These are phyloP conservation scores for Penicillium concentricum DNA, from an alignment of 2,329 filamentous ascomycete species.

Conservation along the genomic window DNA sequence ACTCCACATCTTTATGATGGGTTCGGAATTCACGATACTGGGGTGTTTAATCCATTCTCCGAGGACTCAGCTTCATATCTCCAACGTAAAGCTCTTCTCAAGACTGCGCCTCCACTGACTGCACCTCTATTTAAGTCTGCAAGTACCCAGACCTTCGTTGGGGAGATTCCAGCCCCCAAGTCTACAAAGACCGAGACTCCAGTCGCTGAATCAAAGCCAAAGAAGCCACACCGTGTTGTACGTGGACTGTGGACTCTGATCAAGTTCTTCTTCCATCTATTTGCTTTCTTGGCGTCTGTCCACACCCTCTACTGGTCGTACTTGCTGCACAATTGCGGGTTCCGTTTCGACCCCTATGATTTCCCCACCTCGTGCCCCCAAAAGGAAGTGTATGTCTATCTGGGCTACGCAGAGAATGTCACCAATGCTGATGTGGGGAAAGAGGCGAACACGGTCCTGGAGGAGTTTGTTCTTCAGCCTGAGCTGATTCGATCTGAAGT, in stretches of 20 bases:
- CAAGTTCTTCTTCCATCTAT: not conserved
- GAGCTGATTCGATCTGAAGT: not conserved
- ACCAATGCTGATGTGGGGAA: not conserved
- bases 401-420: not conserved
- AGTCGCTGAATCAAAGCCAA: not conserved
- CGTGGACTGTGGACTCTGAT: not conserved
- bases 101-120: too few species aligned
- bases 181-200: not conserved
- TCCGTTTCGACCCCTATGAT: not conserved
- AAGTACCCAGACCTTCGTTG: too few species aligned
- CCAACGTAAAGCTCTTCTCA: too few species aligned
- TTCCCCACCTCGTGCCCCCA: not conserved
- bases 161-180: not conserved
- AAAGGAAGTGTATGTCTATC: not conserved
- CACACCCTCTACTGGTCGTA: not conserved
- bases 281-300: not conserved
- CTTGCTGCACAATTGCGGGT: not conserved
- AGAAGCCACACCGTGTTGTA: not conserved
- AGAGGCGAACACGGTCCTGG: not conserved
- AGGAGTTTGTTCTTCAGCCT: not conserved
- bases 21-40: not conserved
- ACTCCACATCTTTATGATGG: not conserved
- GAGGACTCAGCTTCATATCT: not conserved
- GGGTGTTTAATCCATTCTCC: not conserved
- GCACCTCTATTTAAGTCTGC: too few species aligned